phyloP scores from a whole-genome alignment of 345 rosid genomes.

The Citrus sp. region DNA sequence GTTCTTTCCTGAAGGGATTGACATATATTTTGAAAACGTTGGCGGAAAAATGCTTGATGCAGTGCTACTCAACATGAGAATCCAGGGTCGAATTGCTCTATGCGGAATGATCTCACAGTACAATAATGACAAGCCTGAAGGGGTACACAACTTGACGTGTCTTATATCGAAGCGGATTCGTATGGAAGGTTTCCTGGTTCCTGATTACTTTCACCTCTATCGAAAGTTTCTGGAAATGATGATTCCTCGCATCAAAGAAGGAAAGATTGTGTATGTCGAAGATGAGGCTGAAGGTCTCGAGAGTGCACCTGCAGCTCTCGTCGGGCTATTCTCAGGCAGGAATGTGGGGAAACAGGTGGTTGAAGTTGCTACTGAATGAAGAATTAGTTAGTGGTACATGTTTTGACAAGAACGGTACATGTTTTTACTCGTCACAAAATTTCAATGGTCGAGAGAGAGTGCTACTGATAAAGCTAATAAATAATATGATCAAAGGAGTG shows the following conservation, averaged over 20 bases:
- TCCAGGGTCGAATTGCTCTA: conserved; percentile 16
- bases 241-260: neutral
- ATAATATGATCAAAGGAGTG: neutral
- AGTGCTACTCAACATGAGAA: conserved; percentile 30
- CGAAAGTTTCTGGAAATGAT: neutral
- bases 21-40: conserved; percentile 33
- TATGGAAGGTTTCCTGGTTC: neutral
- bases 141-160: neutral
- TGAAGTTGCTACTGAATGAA: neutral
- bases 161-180: neutral
- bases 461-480: neutral
- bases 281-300: neutral
- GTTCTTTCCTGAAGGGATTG: conserved; percentile 30
- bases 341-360: conserved; percentile 3
- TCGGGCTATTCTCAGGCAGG: neutral
- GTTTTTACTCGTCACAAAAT: neutral
- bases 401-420: too few species aligned
- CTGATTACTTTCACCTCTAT: neutral
- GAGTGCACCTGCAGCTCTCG: neutral
- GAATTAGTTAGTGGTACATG: neutral
- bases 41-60: conserved; percentile 36
- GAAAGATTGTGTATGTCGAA: neutral
- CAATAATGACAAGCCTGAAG: neutral
- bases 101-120: conserved; percentile 37
- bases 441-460: neutral